Conservation (phyloP, 441 rosid species). For the Gossypium aridum region DNA sequence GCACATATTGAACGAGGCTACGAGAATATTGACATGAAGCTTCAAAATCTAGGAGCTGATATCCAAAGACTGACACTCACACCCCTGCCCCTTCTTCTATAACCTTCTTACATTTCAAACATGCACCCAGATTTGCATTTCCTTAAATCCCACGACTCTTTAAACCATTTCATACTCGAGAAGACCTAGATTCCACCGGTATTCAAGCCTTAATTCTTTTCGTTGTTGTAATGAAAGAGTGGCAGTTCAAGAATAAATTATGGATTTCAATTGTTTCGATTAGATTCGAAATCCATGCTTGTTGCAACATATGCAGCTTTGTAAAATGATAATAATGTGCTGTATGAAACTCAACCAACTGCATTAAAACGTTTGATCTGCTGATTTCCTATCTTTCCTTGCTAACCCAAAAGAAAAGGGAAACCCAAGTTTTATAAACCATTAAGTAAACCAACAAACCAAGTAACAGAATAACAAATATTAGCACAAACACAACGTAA, state of each 20-base stretch:
- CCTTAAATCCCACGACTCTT: neutral
- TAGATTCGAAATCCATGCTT: neutral
- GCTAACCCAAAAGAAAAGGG: neutral
- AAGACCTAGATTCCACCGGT: neutral
- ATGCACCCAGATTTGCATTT: neutral
- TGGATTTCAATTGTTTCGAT: neutral
- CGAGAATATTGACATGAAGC: constrained; percentile 23
- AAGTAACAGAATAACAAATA: neutral
- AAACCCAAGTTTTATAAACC: neutral
- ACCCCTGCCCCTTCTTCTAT: neutral
- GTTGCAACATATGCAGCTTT: neutral
- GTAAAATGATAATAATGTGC: neutral
- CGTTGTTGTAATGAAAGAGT: neutral
- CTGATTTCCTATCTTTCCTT: neutral
- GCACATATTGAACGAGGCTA: constrained; percentile 26
- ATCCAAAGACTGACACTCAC: constrained; percentile 11
- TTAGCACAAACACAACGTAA: neutral
- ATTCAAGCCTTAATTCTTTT: neutral
- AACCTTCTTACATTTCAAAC: neutral
- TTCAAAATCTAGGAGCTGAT: constrained; percentile 25
- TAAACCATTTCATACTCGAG: neutral
- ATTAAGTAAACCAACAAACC: neutral
- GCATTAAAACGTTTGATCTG: neutral
- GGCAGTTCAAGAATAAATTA: neutral
- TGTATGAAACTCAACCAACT: neutral